Conservation (phyloP, 2,329 filamentous ascomycete species). For the Teratosphaeria epicoccoides region DNA sequence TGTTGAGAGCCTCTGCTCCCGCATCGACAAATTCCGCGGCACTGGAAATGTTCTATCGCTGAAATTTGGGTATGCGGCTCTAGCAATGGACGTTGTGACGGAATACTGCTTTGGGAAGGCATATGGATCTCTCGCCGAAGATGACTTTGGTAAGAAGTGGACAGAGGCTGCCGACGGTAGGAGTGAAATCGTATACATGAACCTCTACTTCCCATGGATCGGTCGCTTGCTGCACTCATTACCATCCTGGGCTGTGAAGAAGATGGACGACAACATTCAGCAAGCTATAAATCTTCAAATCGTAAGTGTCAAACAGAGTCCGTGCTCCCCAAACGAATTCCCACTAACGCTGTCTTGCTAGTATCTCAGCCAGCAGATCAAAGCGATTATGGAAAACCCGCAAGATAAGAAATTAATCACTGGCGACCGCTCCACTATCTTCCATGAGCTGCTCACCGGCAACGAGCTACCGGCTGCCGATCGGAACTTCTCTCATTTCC, state of each 20-base stretch:
- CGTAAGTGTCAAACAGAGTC: constrained; percentile 1
- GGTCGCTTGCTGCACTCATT: constrained; percentile 30
- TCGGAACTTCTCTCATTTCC: constrained; percentile 24
- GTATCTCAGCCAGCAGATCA: constrained; percentile 1
- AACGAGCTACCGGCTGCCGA: constrained; percentile 17
- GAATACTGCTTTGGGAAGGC: constrained; percentile 16
- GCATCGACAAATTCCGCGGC: not conserved
- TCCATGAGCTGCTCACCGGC: constrained; percentile 3
- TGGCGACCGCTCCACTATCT: not conserved
- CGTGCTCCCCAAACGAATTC: too few species aligned
- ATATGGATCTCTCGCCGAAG: not conserved
- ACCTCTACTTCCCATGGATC: constrained; percentile 3
- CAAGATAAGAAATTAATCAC: not conserved
- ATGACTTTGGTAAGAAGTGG: not conserved
- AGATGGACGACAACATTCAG: constrained; percentile 1
- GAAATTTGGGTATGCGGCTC: constrained; percentile 1
- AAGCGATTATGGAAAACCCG: not conserved
- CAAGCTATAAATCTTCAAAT: not conserved
- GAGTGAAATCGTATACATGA: constrained; percentile 3
- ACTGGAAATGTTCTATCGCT: not conserved
- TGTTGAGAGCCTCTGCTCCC: not conserved
- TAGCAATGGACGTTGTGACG: constrained; percentile 26
- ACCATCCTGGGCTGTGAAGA: constrained; percentile 21
- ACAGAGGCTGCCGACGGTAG: not conserved
- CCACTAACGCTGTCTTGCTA: not conserved